phyloP scores from a whole-genome alignment of 805 yeast species.

The Kluyveromyces wickerhamii region DNA sequence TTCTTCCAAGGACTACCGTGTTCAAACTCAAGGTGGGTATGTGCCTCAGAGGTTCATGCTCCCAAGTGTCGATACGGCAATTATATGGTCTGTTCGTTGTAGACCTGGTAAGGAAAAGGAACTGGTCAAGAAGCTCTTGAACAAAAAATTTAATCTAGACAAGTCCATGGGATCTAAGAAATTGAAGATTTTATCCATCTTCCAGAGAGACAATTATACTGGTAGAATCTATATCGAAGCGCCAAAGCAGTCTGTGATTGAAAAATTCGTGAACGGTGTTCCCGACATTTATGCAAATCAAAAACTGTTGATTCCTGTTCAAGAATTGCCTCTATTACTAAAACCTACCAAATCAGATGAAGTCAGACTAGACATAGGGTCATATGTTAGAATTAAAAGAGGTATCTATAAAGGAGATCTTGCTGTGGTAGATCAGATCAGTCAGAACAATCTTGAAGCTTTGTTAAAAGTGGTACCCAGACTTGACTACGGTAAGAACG shows the following conservation, averaged over 20 bases:
- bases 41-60: constrained; percentile 89
- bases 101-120: constrained; percentile 91
- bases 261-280: constrained; percentile 79
- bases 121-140: constrained; percentile 72
- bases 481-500: constrained; percentile 74
- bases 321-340: constrained; percentile 87
- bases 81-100: constrained; percentile 92
- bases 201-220: constrained; percentile 87
- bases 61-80: constrained; percentile 95
- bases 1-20: constrained; percentile 66
- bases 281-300: constrained; percentile 72
- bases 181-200: constrained; percentile 79
- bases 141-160: constrained; percentile 73
- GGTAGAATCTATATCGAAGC: constrained; percentile 96
- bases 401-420: constrained; percentile 91
- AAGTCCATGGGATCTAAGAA: constrained; percentile 57
- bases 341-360: constrained; percentile 86
- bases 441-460: constrained; percentile 95
- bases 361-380: constrained; percentile 82
- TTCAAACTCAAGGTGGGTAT: constrained; percentile 67
- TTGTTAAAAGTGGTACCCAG: constrained; percentile 89
- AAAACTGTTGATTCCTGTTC: constrained; percentile 85
- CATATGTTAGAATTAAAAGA: constrained; percentile 81
- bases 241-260: constrained; percentile 84
- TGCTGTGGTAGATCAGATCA: constrained; percentile 85